Conservation (phyloP, 2,329 filamentous ascomycete genomes). For the Penicillium expansum region DNA sequence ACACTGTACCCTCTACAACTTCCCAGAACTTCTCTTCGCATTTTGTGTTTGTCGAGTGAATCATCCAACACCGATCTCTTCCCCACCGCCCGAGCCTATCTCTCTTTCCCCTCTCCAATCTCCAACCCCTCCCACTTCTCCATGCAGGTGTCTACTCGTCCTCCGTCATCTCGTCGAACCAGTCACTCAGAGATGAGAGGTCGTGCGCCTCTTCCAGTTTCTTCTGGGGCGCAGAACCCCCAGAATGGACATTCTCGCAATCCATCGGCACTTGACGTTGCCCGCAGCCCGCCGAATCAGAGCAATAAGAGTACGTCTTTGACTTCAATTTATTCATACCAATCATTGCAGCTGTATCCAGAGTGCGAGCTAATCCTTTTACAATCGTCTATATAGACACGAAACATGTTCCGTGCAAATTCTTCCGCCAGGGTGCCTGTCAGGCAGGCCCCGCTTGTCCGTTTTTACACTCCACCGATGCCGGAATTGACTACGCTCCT, state of each 20-base stretch:
- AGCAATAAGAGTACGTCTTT: constrained; percentile 39
- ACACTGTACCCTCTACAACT: background rate
- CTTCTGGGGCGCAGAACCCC: constrained; percentile 29
- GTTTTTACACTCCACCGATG: constrained; percentile 89
- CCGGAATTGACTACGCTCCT: constrained; percentile 75
- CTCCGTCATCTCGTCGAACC: constrained; percentile 22
- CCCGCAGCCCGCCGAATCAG: constrained; percentile 47
- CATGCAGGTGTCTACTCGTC: constrained; percentile 27
- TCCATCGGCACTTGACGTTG: constrained; percentile 45
- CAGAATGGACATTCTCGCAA: constrained; percentile 46
- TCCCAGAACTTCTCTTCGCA: background rate
- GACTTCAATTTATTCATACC: background rate
- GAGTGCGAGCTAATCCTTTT: constrained; percentile 7
- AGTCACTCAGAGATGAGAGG: constrained; percentile 42
- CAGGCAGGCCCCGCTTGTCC: constrained; percentile 95
- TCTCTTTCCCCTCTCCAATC: constrained; percentile 16
- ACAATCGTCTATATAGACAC: constrained; percentile 62
- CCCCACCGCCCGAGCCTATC: constrained; percentile 17
- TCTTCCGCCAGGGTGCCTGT: constrained; percentile 94
- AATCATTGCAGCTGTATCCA: background rate
- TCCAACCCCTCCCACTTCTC: constrained; percentile 16
- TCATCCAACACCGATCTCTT: background rate
- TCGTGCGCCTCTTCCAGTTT: constrained; percentile 40
- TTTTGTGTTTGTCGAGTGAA: background rate
- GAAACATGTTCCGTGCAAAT: constrained; percentile 97